Evolutionary conservation across 169 alveolate species (phyloP).

Genomic region (Babesia ovata): DNA sequence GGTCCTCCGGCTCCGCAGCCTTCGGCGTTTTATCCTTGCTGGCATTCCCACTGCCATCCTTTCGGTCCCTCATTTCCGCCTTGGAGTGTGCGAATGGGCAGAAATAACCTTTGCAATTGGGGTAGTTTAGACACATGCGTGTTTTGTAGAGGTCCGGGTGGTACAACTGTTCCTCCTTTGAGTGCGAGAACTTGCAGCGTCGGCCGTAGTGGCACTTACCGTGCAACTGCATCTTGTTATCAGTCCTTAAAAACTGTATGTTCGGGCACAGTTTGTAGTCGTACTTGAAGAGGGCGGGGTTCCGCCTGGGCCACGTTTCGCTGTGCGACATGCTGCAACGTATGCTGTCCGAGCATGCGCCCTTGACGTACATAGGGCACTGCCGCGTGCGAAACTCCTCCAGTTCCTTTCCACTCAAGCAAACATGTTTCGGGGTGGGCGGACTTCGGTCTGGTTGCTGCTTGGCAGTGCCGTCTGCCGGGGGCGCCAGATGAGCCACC

Average conservation of each 20-base stretch:
- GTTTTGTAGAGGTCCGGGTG: conserved; percentile 90
- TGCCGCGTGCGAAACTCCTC: conserved; percentile 64
- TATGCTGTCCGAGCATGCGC: conserved; percentile 49
- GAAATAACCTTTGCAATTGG: conserved; percentile 84
- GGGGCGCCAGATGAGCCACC: background rate
- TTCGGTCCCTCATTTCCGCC: conserved; percentile 74
- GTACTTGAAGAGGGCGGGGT: conserved; percentile 46
- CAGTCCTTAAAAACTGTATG: conserved; percentile 60
- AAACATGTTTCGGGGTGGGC: conserved; percentile 33
- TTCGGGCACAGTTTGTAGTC: conserved; percentile 73
- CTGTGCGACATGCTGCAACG: conserved; percentile 62
- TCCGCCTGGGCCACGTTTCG: conserved; percentile 72
- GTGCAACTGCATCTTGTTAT: conserved; percentile 64
- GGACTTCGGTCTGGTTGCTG: background rate
- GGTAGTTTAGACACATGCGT: conserved; percentile 77
- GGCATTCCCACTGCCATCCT: background rate
- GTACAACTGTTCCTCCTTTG: conserved; percentile 88
- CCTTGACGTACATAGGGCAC: conserved; percentile 56
- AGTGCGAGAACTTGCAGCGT: conserved; percentile 88
- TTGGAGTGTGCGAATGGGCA: conserved; percentile 87
- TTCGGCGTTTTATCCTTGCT: conserved; percentile 3
- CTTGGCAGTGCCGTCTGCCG: background rate
- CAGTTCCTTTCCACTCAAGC: conserved; percentile 53
- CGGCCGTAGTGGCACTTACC: conserved; percentile 85
- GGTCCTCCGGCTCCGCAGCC: background rate